Percentiles rank a stretch among this genome's conserved stretches.
Conservation (phyloP, 2,329 filamentous ascomycete species). For the Penicillium frequentans region DNA sequence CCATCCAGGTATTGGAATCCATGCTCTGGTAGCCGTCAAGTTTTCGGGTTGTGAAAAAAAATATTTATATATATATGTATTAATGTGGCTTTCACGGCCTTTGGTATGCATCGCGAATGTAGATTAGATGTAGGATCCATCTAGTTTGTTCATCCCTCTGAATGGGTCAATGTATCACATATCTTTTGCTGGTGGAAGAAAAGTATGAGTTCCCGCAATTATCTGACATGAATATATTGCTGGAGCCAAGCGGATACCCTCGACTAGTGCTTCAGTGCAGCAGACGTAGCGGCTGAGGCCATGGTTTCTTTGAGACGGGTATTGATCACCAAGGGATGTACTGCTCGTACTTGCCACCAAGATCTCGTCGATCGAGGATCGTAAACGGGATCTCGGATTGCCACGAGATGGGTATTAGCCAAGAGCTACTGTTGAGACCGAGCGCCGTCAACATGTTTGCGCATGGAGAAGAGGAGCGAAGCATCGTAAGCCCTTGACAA, state of each 20-base stretch:
- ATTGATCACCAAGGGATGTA: background rate
- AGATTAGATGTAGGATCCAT: background rate
- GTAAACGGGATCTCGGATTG: background rate
- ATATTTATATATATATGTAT: background rate
- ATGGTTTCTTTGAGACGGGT: background rate
- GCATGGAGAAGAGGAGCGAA: background rate
- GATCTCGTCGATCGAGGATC: background rate
- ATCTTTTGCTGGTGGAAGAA: background rate
- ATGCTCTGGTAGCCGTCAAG: background rate
- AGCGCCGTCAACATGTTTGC: background rate
- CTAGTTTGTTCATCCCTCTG: background rate
- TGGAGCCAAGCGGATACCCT: background rate
- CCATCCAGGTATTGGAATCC: no score
- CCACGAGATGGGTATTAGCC: background rate
- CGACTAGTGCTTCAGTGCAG: background rate
- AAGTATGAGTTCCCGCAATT: background rate
- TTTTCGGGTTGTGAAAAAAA: background rate
- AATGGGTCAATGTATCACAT: background rate
- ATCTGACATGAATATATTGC: background rate
- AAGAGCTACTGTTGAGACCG: background rate
- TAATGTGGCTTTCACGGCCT: background rate
- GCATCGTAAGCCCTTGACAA: background rate
- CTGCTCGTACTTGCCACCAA: background rate
- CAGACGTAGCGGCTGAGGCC: background rate
- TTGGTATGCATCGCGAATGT: background rate